Conservation (phyloP, 371 early-diverging fungal species). For the Mortierella sp. region DNA sequence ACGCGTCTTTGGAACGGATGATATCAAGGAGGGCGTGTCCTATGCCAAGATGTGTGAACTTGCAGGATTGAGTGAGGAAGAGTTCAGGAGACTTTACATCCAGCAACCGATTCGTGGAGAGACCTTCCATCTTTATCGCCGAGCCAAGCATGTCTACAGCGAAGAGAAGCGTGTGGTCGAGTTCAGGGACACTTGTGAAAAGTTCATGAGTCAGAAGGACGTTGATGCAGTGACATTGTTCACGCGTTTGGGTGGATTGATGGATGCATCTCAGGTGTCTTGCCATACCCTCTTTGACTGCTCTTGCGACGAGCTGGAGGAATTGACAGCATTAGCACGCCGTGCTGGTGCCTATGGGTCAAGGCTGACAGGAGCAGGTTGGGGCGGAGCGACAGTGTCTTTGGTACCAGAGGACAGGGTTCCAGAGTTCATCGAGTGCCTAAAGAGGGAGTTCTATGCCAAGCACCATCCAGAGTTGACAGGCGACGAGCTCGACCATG, state of each 20-base stretch:
- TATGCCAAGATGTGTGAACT: constrained; percentile 71
- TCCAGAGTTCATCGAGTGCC: constrained; percentile 65
- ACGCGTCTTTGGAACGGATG: constrained; percentile 55
- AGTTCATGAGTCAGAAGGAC: constrained; percentile 31
- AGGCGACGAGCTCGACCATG: constrained; percentile 61
- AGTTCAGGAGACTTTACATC: constrained; percentile 70
- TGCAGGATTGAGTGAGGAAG: constrained; percentile 63
- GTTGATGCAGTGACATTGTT: constrained; percentile 21
- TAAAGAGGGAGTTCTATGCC: constrained; percentile 78
- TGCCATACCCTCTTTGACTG: constrained; percentile 89
- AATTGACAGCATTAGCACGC: constrained; percentile 78
- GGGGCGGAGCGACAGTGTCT: constrained; percentile 95
- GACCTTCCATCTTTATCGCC: constrained; percentile 78
- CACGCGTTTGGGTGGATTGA: constrained; percentile 76
- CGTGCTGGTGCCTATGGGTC: constrained; percentile 84
- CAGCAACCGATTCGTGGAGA: constrained; percentile 76
- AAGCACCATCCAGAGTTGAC: constrained; percentile 67
- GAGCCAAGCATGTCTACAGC: constrained; percentile 85
- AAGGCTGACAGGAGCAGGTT: constrained; percentile 94
- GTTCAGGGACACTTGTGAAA: constrained; percentile 78
- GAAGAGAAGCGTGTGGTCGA: constrained; percentile 88
- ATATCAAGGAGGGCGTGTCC: constrained; percentile 68
- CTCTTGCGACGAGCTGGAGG: constrained; percentile 88
- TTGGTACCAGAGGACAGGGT: constrained; percentile 78
- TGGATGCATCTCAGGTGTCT: constrained; percentile 90